Evolutionary conservation across 176 grass and related monocot genomes (phyloP), one percentile per base, ranked within the genome.

Genomic region (Ensete ventricosum): DNA sequence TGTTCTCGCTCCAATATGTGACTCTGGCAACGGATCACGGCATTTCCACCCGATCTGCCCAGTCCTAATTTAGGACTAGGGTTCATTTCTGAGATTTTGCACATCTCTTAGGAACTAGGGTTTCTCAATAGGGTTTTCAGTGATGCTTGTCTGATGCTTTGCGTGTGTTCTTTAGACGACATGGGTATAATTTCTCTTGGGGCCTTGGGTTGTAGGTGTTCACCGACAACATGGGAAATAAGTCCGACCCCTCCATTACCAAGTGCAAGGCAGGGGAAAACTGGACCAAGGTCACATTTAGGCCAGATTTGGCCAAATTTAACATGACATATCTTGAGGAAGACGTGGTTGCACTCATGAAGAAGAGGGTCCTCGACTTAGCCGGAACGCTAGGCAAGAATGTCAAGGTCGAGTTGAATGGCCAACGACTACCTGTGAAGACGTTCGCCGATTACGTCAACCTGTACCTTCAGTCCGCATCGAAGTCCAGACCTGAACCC

Each of bases 291-390:
- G 85, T 97, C 9, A 97, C 89, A 0, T 97, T 93, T 66, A 93
- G 86, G 64, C 93, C 93, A 51, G 93, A 96, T 25, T 84, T 96
- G 82, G 85, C 74, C 55, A 96, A 96, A 81, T 96, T 96, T 52
- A 92, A 88, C 20, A 92, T 96, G 93, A 76, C 72, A 4, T 52
- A 83, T 64, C 89, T 96, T 0, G 93, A 96, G 81, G 85, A 88
- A 29, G 93, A 96, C 49, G 93, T 90, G 6, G 90, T 97, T 25
- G 93, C 85, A 8, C 85, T 97, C 22, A 97, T 97, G 93, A 88
- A 75, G 81, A 97, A 92, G 74, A 82, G 93, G 81, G 93, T 96
- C 5, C 79, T 97, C 51, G 93, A 97, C 66, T 72, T 97, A 76
- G 93, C 93, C 1, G 93, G 90, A 53, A 92, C 81, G 53, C 83